phyloP scores from a whole-genome alignment of 768 basidiomycete genomes.

The Myochromella boudieri region DNA sequence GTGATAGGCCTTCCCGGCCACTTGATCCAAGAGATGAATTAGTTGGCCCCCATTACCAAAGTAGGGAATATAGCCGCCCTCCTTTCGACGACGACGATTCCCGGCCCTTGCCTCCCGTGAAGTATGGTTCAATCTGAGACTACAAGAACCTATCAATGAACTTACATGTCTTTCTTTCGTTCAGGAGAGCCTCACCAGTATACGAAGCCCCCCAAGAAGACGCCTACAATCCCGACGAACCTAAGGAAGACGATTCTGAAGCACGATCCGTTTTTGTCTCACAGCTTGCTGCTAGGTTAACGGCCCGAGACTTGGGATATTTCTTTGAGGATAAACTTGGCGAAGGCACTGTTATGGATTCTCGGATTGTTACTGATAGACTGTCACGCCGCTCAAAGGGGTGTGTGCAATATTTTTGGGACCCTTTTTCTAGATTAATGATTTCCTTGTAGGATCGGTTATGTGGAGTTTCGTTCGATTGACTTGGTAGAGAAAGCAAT shows the following conservation, averaged over 20 bases:
- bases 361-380: conserved; percentile 93
- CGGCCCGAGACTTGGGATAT: conserved; percentile 94
- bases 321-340: conserved; percentile 99
- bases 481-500: conserved; percentile 92
- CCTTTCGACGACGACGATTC: conserved; percentile 38
- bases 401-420: conserved; percentile 42
- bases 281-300: conserved; percentile 95
- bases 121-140: conserved; percentile 31
- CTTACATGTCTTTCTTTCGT: conserved; percentile 10
- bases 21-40: conserved; percentile 62
- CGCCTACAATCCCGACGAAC: conserved; percentile 80
- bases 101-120: conserved; percentile 44
- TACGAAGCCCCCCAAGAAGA: conserved; percentile 70
- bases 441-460: conserved; percentile 73
- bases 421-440: not conserved
- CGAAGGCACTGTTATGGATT: conserved; percentile 91
- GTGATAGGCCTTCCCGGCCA: conserved; percentile 41
- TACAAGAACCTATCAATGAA: conserved; percentile 2
- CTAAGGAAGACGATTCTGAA: conserved; percentile 95
- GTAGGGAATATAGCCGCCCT: conserved; percentile 36
- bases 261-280: conserved; percentile 98
- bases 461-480: conserved; percentile 92
- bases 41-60: conserved; percentile 51
- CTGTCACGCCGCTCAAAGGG: conserved; percentile 97
- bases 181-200: conserved; percentile 70